These are phyloP conservation scores for Saturnispora diversa DNA, from an alignment of 805 yeast species.

Conservation along the genomic window DNA sequence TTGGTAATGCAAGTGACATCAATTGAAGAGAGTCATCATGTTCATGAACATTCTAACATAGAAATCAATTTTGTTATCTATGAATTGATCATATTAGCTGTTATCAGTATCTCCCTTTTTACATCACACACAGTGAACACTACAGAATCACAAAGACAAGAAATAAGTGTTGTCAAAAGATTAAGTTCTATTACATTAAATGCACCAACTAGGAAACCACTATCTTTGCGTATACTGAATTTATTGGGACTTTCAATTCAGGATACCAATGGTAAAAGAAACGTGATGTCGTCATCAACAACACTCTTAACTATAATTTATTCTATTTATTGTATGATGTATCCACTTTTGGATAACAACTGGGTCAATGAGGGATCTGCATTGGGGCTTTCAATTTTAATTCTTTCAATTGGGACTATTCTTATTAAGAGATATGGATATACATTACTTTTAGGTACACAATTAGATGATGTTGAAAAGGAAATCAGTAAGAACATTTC, in stretches of 20 bases:
- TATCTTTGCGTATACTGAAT: conserved; percentile 3
- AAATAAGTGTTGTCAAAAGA: conserved; percentile 16
- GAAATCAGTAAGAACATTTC: conserved; percentile 40
- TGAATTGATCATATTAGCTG: conserved; percentile 23
- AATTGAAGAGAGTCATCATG: conserved; percentile 14
- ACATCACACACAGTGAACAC: conserved; percentile 25
- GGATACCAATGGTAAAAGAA: conserved; percentile 5
- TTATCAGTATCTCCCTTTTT: conserved; percentile 27
- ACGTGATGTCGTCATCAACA: conserved; percentile 32
- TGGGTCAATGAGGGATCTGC: conserved; percentile 23
- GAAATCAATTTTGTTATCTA: conserved; percentile 24
- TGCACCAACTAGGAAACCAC: conserved; percentile 17
- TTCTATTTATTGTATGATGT: conserved; percentile 25
- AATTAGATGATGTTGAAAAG: conserved; percentile 33
- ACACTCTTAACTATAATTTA: conserved; percentile 36
- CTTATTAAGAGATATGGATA: conserved; percentile 45
- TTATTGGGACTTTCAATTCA: conserved; percentile 7
- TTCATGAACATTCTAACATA: conserved; percentile 23
- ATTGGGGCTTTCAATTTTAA: conserved; percentile 20
- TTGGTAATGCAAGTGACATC: conserved; percentile 37
- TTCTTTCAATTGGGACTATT: conserved; percentile 23
- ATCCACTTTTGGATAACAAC: conserved; percentile 22
- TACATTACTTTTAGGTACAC: conserved; percentile 46
- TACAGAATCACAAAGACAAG: neutral
- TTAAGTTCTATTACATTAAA: conserved; percentile 24